Evolutionary conservation across 2,329 filamentous ascomycete genomes (phyloP).

Genomic region (Rutstroemia sp.): DNA sequence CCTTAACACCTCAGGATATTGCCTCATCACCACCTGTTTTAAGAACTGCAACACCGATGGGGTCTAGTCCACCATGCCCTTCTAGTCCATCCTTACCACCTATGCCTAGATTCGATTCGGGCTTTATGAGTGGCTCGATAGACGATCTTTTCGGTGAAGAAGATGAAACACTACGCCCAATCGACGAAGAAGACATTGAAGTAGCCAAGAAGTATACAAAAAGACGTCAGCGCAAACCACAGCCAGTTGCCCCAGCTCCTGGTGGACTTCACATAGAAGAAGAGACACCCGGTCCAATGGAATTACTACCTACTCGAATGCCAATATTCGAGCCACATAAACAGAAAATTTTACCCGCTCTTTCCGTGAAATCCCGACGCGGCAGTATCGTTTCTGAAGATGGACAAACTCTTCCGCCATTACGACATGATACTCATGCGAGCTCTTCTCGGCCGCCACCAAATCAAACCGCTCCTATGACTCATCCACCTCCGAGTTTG

Average conservation of each 20-base stretch:
- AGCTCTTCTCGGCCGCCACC: constrained; percentile 3
- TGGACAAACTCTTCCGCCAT: constrained; percentile 21
- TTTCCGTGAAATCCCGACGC: constrained; percentile 27
- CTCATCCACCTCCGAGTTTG: constrained; percentile 4
- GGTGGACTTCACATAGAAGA: constrained; percentile 30
- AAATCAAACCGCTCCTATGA: background rate
- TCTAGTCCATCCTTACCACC: constrained; percentile 54
- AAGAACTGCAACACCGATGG: constrained; percentile 49
- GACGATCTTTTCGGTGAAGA: constrained; percentile 54
- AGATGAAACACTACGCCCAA: constrained; percentile 27
- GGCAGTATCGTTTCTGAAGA: constrained; percentile 26
- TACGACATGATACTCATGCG: constrained; percentile 14
- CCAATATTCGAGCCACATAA: constrained; percentile 23
- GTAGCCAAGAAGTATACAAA: constrained; percentile 29
- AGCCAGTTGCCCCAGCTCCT: constrained; percentile 11
- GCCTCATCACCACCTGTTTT: constrained; percentile 85
- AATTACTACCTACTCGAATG: constrained; percentile 33
- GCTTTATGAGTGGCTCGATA: constrained; percentile 75
- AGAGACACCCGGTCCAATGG: constrained; percentile 34
- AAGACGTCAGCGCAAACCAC: constrained; percentile 12
- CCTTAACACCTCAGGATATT: constrained; percentile 71
- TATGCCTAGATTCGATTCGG: constrained; percentile 58
- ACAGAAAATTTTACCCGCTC: constrained; percentile 24
- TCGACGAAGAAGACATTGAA: constrained; percentile 32
- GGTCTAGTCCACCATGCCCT: constrained; percentile 73